A percentile compares a stretch with the other conserved stretches of the same genome.
Evolutionary conservation across 129 eudicot species (phyloP).

Genomic region (Saussurea involucrata): DNA sequence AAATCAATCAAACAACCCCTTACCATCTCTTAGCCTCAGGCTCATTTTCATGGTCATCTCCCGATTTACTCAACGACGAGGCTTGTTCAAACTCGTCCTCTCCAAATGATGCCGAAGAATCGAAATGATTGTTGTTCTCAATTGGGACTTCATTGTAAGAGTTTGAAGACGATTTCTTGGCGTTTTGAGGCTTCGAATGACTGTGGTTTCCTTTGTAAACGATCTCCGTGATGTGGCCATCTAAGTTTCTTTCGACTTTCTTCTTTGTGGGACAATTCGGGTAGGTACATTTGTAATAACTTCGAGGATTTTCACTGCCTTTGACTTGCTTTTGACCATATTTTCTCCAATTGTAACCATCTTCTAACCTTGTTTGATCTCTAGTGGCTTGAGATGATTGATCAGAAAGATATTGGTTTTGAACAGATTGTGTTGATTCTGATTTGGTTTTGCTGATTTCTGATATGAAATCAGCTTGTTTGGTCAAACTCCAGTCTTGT

Average conservation of each 20-base stretch:
- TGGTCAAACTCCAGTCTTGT: conserved; percentile 42
- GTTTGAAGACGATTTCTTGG: conserved; percentile 64
- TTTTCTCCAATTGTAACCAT: conserved; percentile 97
- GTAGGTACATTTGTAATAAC: conserved; percentile 86
- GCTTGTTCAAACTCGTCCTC: conserved; percentile 85
- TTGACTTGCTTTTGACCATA: conserved; percentile 96
- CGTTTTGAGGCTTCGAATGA: conserved; percentile 88
- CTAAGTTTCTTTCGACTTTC: conserved; percentile 73
- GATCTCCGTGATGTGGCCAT: conserved; percentile 87
- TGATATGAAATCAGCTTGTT: conserved; percentile 40
- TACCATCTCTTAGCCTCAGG: conserved; percentile 94
- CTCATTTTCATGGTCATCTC: conserved; percentile 71
- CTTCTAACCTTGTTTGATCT: conserved; percentile 74
- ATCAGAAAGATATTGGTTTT: conserved; percentile 33
- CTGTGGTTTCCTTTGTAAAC: conserved; percentile 93
- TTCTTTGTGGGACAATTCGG: conserved; percentile 88
- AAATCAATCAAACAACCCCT: no score
- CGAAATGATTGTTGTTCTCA: conserved; percentile 39
- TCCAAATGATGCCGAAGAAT: conserved; percentile 73
- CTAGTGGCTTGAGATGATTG: conserved; percentile 53
- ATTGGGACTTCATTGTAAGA: conserved; percentile 30
- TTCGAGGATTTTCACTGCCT: conserved; percentile 95
- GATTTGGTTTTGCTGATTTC: conserved; percentile 32
- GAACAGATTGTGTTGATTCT: conserved; percentile 30
- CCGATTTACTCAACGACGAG: conserved; percentile 68